phyloP scores from a whole-genome alignment of 2,329 filamentous ascomycete species.

The Botrytis fragariae region DNA sequence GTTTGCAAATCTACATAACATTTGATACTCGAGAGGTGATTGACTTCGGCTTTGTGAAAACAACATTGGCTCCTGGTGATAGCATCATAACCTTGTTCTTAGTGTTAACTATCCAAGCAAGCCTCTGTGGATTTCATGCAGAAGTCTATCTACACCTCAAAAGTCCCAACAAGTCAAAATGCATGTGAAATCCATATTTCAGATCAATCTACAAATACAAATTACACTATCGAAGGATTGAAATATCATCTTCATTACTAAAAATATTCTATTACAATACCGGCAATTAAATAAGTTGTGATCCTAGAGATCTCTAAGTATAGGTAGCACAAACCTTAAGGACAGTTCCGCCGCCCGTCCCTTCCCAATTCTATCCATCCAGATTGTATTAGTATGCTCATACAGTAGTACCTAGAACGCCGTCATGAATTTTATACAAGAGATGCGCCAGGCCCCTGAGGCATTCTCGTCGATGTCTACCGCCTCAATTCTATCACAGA shows the following conservation, averaged over 20 bases:
- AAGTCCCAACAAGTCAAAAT: background rate
- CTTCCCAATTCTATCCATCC: background rate
- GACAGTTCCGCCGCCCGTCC: too few species aligned
- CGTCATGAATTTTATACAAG: background rate
- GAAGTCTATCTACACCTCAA: background rate
- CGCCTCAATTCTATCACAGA: background rate
- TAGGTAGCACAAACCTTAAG: background rate
- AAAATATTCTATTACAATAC: background rate
- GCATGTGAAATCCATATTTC: background rate
- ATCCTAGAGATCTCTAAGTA: background rate
- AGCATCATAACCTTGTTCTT: background rate
- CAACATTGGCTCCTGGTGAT: background rate
- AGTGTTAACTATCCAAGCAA: background rate
- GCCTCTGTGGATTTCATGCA: background rate
- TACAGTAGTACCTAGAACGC: background rate
- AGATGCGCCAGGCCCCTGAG: background rate
- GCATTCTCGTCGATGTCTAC: background rate
- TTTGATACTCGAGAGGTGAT: background rate
- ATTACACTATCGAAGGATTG: background rate
- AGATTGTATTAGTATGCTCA: background rate
- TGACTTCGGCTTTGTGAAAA: background rate
- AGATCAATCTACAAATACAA: background rate
- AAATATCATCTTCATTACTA: background rate
- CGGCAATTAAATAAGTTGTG: background rate
- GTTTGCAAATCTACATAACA: background rate